phyloP scores from a whole-genome alignment of 306 rosid genomes.

The Myrica gale region DNA sequence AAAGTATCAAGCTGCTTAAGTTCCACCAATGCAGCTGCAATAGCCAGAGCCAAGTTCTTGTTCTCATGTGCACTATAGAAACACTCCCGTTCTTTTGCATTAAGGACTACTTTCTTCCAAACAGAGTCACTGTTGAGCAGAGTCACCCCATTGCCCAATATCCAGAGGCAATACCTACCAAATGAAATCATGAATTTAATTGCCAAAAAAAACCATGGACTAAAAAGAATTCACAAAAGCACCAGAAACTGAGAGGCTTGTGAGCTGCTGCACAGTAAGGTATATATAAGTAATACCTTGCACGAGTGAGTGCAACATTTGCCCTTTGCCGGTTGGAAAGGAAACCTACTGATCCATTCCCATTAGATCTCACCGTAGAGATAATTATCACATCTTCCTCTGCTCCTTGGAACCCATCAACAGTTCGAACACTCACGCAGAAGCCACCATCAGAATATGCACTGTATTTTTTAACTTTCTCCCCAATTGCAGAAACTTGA shows the following conservation, averaged over 20 bases:
- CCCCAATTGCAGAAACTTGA: conserved; percentile 48
- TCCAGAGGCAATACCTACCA: conserved; percentile 50
- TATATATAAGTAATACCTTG: conserved; percentile 38
- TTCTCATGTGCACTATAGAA: conserved; percentile 50
- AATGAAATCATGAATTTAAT: background rate
- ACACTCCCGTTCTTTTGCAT: conserved; percentile 43
- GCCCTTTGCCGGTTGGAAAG: conserved; percentile 48
- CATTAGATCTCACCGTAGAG: conserved; percentile 46
- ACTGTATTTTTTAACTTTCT: conserved; percentile 32
- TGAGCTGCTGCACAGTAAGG: background rate
- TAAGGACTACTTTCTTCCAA: conserved; percentile 40
- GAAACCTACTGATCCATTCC: conserved; percentile 46
- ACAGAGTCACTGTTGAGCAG: conserved; percentile 29
- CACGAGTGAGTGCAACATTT: conserved; percentile 62
- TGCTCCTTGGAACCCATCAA: conserved; percentile 74
- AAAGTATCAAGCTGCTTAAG: conserved; percentile 29
- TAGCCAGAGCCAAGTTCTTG: conserved; percentile 34
- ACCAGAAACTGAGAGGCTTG: background rate
- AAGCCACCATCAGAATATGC: conserved; percentile 21
- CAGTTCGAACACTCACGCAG: conserved; percentile 48
- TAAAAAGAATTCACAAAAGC: background rate
- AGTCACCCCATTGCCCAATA: conserved; percentile 52
- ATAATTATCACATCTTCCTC: conserved; percentile 58
- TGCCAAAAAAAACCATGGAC: too few species aligned
- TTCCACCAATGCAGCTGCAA: conserved; percentile 31